Evolutionary conservation across 345 rosid species (phyloP).

Genomic region (Bretschneidera sinensis): DNA sequence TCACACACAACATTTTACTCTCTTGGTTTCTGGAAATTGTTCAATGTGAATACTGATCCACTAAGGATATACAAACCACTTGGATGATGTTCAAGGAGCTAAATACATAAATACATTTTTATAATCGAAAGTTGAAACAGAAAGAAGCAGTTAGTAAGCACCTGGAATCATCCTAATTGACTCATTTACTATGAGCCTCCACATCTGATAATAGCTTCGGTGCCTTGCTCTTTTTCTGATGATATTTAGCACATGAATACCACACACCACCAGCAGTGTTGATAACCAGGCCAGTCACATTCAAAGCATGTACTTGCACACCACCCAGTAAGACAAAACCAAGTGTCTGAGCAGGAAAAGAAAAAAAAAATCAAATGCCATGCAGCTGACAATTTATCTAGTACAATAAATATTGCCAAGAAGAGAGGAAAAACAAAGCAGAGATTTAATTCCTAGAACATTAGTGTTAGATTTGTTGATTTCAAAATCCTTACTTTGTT

Average conservation of each 20-base stretch:
- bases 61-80: too few species aligned
- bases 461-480: not conserved
- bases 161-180: not conserved
- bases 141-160: not conserved
- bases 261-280: slow-evolving; percentile 95
- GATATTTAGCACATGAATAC: slow-evolving; percentile 86
- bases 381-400: not conserved
- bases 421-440: not conserved
- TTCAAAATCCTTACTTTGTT: not conserved
- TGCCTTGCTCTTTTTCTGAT: slow-evolving; percentile 63
- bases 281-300: slow-evolving; percentile 75
- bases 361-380: not conserved
- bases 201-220: slow-evolving; percentile 45
- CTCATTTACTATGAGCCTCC: slow-evolving; percentile 63
- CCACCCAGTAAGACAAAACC: slow-evolving; percentile 93
- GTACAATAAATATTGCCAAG: not conserved
- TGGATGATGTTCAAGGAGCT: too few species aligned
- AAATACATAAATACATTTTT: too few species aligned
- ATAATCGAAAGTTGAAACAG: not conserved
- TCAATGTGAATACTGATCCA: too few species aligned
- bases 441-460: not conserved
- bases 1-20: too few species aligned
- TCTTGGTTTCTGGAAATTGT: too few species aligned
- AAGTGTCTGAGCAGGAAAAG: slow-evolving; percentile 55
- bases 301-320: slow-evolving; percentile 80